Evolutionary conservation across 371 early-diverging fungal species (phyloP), one percentile per base, ranked within the genome.

Genomic region (Lichtheimia corymbifera): DNA sequence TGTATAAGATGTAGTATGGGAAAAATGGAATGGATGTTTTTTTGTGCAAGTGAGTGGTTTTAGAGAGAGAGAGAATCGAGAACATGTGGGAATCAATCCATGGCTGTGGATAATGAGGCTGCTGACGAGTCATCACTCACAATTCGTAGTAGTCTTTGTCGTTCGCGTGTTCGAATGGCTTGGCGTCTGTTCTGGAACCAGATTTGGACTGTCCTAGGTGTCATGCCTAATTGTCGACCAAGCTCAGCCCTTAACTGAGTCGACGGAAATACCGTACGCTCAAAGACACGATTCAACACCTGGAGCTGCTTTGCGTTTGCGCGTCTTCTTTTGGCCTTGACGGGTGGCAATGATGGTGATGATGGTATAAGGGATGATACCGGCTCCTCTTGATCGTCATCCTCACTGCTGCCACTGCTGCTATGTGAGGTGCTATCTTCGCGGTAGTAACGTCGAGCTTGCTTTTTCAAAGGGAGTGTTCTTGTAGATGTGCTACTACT

Each of bases 151-250:
- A 79, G 58, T 51, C 76, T 64, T 60, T 79, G 79, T 22, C 76
- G 73, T 73, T 81, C 75, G 79, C 74, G 71, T 68, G 88, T 72
- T 63, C 89, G 70, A 67, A 77, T 78, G 57, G 82, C 79, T 65
- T 89, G 89, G 22, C 97, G 85, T 62, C 92, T 85, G 78, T 97
- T 97, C 73, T 97, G 97, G 76, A 97, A 97, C 97, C 97, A 96
- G 52, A 96, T 93, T 72, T 97, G 95, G 4, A 97, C 93, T 13
- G 91, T 87, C 74, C 83, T 35, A 70, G 73, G 72, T 49, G 74
- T 93, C 97, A 98, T 97, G 52, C 90, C 87, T 51, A 96, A 83
- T 64, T 94, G 88, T 57, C 85, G 84, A 30, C 93, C 93, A 12
- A 99, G 83, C 56, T 90, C 85, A 61, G 88, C 86, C 54, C 99